These are phyloP conservation scores for Tolypocladium guangdongense DNA, from an alignment of 2,329 filamentous ascomycete species.

Conservation along the genomic window DNA sequence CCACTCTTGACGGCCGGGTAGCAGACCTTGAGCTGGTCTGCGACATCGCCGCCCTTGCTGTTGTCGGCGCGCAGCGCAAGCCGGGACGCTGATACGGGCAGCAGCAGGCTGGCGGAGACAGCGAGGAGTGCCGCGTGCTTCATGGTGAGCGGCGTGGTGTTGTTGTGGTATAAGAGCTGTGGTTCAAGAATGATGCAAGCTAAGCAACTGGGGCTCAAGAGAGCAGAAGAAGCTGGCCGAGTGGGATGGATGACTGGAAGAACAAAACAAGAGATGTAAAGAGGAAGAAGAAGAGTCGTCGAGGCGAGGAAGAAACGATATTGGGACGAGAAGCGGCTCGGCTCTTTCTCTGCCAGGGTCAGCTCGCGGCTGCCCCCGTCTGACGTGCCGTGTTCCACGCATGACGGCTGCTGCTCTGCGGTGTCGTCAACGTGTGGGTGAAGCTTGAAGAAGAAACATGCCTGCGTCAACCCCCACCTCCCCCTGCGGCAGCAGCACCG, in stretches of 20 bases:
- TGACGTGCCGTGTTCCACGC: not conserved
- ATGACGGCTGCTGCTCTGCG: not conserved
- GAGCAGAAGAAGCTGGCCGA: not conserved
- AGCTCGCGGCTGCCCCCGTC: not conserved
- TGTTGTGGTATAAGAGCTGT: not conserved
- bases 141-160: slow-evolving; percentile 6
- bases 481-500: not conserved
- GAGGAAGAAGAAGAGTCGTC: not conserved
- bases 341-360: not conserved
- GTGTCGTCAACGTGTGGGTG: not conserved
- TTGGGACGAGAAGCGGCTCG: not conserved
- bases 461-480: not conserved
- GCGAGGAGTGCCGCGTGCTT: slow-evolving; percentile 4
- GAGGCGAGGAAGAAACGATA: not conserved
- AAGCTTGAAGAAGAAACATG: not conserved
- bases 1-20: slow-evolving; percentile 2
- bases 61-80: not conserved
- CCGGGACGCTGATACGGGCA: slow-evolving; percentile 3
- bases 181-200: not conserved
- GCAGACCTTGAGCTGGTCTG: slow-evolving; percentile 3
- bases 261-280: not conserved
- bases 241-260: not conserved
- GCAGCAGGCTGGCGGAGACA: slow-evolving; percentile 5
- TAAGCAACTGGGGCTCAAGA: not conserved
- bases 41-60: not conserved